These are phyloP conservation scores for Pestalotiopsis sp. DNA, from an alignment of 2,329 filamentous ascomycete species.

Conservation along the genomic window DNA sequence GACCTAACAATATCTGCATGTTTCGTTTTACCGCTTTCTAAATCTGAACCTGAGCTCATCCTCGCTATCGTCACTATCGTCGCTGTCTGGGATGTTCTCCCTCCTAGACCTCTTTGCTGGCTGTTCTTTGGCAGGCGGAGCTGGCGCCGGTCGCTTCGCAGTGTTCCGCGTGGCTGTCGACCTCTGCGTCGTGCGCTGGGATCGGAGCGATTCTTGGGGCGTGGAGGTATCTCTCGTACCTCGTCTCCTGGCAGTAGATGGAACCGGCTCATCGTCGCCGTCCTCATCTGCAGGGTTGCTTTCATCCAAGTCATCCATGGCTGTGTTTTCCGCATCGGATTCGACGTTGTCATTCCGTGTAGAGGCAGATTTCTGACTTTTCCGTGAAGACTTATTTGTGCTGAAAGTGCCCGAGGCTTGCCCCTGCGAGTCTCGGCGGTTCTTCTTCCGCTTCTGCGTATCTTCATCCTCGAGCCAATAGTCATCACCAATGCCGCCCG, in stretches of 20 bases:
- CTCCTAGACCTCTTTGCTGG: constrained; percentile 37
- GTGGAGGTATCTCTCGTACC: constrained; percentile 34
- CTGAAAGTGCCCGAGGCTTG: not conserved
- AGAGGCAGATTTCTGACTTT: not conserved
- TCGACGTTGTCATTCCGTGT: not conserved
- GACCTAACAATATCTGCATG: not conserved
- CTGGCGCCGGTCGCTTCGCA: constrained; percentile 35
- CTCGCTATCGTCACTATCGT: constrained; percentile 54
- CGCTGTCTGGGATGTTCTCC: constrained; percentile 26
- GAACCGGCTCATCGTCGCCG: constrained; percentile 24
- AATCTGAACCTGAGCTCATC: constrained; percentile 61
- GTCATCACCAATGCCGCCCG: constrained; percentile 73
- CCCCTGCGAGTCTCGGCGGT: constrained; percentile 12
- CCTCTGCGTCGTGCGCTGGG: constrained; percentile 26
- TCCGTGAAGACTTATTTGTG: not conserved
- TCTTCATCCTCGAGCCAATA: constrained; percentile 70
- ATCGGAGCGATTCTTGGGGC: constrained; percentile 21
- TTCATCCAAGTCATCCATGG: not conserved
- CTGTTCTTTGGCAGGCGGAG: constrained; percentile 35
- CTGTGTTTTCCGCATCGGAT: constrained; percentile 20
- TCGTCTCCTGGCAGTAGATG: constrained; percentile 29
- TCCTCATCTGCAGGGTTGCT: constrained; percentile 21
- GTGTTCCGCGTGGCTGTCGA: constrained; percentile 25
- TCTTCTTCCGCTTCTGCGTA: constrained; percentile 30
- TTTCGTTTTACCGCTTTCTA: constrained; percentile 10